Evolutionary conservation across 169 alveolate genomes (phyloP).

Genomic region (Cytauxzoon felis): DNA sequence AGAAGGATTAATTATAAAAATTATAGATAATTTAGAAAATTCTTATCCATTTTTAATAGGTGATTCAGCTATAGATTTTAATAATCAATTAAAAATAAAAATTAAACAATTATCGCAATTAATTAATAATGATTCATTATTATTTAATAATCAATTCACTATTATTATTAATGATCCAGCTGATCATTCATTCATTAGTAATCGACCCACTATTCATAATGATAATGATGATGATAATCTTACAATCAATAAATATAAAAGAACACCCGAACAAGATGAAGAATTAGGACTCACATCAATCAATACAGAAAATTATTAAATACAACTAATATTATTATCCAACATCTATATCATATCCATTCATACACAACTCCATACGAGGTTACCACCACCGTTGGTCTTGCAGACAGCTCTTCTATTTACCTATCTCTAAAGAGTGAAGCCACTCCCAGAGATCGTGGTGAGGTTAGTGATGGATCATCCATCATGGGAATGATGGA

Average conservation of each 20-base stretch:
- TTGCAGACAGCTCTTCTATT: too few species aligned
- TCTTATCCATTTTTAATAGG: conserved; percentile 89
- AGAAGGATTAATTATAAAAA: conserved; percentile 89
- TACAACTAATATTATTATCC: too few species aligned
- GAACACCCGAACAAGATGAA: conserved; percentile 50
- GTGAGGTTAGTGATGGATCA: too few species aligned
- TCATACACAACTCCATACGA: too few species aligned
- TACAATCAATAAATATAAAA: conserved; percentile 8
- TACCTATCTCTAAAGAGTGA: too few species aligned
- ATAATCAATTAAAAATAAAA: conserved; percentile 5
- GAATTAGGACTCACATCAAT: conserved; percentile 39
- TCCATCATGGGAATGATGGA: too few species aligned
- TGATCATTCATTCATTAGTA: conserved; percentile 33
- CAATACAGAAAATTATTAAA: conserved; percentile 34
- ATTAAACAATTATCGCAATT: conserved; percentile 10
- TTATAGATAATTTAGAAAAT: conserved; percentile 76
- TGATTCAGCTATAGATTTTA: conserved; percentile 75
- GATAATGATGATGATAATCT: conserved; percentile 28
- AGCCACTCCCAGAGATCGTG: too few species aligned
- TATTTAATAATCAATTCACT: neutral
- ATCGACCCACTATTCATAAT: neutral
- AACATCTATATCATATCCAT: too few species aligned
- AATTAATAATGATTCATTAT: neutral
- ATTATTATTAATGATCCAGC: conserved; percentile 49
- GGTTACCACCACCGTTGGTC: too few species aligned